Base-by-base conservation (phyloP, 441 rosid genomes). In the Pelargonium myrrhifolium region DNA sequence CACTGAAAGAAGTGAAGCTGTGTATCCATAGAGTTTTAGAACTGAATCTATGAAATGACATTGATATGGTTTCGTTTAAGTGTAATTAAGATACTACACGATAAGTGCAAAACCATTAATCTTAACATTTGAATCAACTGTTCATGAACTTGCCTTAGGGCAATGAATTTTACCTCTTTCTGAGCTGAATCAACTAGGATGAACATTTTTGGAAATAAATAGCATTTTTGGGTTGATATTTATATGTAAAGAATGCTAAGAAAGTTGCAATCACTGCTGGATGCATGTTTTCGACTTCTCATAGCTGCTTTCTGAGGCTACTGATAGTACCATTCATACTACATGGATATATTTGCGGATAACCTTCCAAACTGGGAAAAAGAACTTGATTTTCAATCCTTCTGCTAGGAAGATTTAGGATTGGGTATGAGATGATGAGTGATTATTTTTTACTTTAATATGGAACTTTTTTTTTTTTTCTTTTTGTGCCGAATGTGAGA, bases 111-210 rank as follows among this genome's bases (percentile, higher is more conserved):
- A 17, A 20, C 8, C 26, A 56, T 20, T 56, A 56, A 56, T 56
- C 61, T 56, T 20, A 55, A 55, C 9, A 18, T 56, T 56, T 3
- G 8, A 24, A 22, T 20, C 10, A 20, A 56, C 0, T 31, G 37
- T 0, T 31, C 7, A 0, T 31, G 37, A 7, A 31, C 37, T 31
- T 31, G 37, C 6, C 37, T 31, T 31, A 31, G 28, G 5, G 1
- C 61, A 56, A 56, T 56, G 28, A 56, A 20, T 12, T 56, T 56
- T 6, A 56, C 61, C 22, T 20, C 24, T 56, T 18, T 56, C 21
- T 55, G 26, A 55, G 60, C 60, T 17, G 9, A 21, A 55, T 55
- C 60, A 55, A 55, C 26, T 20, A 18, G 61, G 61, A 56, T 56
- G 61, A 20, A 56, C 14, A 20, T 56, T 53, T 21, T 31, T 31